Evolutionary conservation across 306 rosid species (phyloP).

Genomic region (Trifolium subterraneum): DNA sequence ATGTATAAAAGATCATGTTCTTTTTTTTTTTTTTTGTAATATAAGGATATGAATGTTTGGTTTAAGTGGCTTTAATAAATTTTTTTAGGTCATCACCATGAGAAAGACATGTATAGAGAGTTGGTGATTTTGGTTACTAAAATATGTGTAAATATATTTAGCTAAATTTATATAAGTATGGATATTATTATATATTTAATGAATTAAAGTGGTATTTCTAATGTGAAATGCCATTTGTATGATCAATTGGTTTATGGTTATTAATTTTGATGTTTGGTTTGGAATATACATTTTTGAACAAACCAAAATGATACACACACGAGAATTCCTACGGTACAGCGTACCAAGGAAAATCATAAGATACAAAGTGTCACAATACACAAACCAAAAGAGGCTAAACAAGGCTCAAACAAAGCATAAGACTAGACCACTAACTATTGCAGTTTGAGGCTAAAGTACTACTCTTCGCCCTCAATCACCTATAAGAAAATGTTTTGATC

Average conservation of each 20-base stretch:
- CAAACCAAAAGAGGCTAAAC: too few species aligned
- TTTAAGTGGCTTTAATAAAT: slow-evolving; percentile 44
- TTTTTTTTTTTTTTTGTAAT: slow-evolving; percentile 51
- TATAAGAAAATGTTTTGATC: too few species aligned
- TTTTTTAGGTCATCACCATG: slow-evolving; percentile 55
- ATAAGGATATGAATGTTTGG: slow-evolving; percentile 39
- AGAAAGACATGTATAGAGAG: slow-evolving; percentile 55
- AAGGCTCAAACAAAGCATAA: too few species aligned
- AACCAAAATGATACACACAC: too few species aligned
- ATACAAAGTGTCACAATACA: too few species aligned
- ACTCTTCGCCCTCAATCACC: too few species aligned
- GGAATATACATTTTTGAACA: too few species aligned
- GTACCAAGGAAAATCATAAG: too few species aligned
- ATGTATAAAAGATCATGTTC: slow-evolving; percentile 43
- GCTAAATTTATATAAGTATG: slow-evolving; percentile 37
- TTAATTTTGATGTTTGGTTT: neutral
- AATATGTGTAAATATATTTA: slow-evolving; percentile 53
- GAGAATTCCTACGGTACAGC: too few species aligned
- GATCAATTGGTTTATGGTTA: neutral
- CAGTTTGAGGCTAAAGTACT: too few species aligned
- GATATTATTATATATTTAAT: slow-evolving; percentile 20
- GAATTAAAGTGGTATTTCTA: slow-evolving; percentile 12
- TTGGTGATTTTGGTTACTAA: slow-evolving; percentile 48
- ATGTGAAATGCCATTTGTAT: neutral
- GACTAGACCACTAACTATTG: too few species aligned